Evolutionary conservation across 768 basidiomycete genomes (phyloP).

Genomic region (Dacryopinax spathularia): DNA sequence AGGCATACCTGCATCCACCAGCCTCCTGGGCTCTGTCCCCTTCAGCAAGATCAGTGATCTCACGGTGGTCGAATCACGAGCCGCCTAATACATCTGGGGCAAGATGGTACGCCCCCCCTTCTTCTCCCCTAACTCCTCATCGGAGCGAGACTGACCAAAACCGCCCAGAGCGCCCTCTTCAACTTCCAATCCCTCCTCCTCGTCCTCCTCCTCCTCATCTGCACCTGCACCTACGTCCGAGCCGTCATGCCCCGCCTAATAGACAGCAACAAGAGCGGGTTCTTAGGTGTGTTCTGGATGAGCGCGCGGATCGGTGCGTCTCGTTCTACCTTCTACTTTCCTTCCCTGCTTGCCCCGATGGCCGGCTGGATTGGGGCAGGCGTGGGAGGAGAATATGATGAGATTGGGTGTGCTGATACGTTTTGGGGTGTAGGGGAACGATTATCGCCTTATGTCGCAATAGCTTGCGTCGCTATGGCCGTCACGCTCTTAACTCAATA

Average conservation of each 20-base stretch:
- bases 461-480: conserved; percentile 91
- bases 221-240: conserved; percentile 92
- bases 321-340: background rate
- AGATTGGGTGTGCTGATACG: background rate
- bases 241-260: conserved; percentile 78
- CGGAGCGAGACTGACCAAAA: background rate
- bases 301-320: conserved; percentile 80
- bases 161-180: conserved; percentile 74
- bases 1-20: too few species aligned
- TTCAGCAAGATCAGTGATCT: too few species aligned
- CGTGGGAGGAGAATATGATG: too few species aligned
- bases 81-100: background rate
- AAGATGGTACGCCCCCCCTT: background rate
- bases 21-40: too few species aligned
- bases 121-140: background rate
- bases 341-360: background rate
- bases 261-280: conserved; percentile 80
- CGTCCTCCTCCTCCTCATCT: conserved; percentile 84
- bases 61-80: too few species aligned
- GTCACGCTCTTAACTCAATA: conserved; percentile 44
- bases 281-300: conserved; percentile 88
- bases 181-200: conserved; percentile 93
- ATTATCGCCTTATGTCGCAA: conserved; percentile 85
- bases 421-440: conserved; percentile 70
- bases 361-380: background rate